Evolutionary conservation across 192 early-diverging fungal species (phyloP).

Genomic region (Backusella circina): DNA sequence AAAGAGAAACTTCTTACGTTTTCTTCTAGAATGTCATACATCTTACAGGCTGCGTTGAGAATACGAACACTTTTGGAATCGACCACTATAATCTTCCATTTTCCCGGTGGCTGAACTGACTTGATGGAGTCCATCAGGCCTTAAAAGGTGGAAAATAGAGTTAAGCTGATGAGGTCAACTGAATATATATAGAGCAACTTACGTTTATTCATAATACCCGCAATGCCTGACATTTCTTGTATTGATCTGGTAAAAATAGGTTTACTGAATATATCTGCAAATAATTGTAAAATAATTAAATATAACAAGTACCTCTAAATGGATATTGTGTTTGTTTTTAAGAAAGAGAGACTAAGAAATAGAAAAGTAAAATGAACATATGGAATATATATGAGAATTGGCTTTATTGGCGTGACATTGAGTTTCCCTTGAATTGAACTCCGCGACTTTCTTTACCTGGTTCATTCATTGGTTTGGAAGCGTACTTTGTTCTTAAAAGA

Average conservation of each 20-base stretch:
- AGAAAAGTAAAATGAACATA: neutral
- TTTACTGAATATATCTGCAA: too few relatives aligned
- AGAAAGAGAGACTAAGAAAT: neutral
- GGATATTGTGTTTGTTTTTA: neutral
- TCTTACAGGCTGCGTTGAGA: constrained; percentile 71
- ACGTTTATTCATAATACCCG: constrained; percentile 1
- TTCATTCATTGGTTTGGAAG: too few relatives aligned
- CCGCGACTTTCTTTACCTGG: neutral
- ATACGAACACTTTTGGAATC: constrained; percentile 73
- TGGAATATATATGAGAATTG: neutral
- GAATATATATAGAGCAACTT: neutral
- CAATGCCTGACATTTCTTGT: neutral
- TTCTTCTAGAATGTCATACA: constrained; percentile 71
- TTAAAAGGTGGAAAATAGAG: constrained; percentile 19
- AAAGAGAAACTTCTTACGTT: constrained; percentile 40
- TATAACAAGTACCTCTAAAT: neutral
- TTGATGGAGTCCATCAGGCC: constrained; percentile 72
- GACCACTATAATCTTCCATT: constrained; percentile 83
- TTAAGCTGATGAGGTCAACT: too few relatives aligned
- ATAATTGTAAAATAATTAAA: too few relatives aligned
- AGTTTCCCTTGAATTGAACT: neutral
- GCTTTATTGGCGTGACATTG: neutral
- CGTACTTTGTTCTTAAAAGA: too few relatives aligned
- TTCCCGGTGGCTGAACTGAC: constrained; percentile 64
- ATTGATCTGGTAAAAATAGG: neutral